Conservation (phyloP, 257 asterid genomes). For the Ajuga chamaepitys region DNA sequence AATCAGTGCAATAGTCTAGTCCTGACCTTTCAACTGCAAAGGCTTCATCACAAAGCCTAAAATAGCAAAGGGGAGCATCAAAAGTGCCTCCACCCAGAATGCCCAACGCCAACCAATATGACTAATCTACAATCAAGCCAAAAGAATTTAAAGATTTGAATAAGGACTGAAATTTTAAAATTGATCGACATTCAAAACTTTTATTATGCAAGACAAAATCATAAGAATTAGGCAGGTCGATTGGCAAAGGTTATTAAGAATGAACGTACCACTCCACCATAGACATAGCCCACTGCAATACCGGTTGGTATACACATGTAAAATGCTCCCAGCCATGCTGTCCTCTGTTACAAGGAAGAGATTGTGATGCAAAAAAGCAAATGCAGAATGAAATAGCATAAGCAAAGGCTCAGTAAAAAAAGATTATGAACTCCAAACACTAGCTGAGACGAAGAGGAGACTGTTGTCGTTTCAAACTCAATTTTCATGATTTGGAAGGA, state of each 20-base stretch:
- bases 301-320: constrained; percentile 98
- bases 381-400: background rate
- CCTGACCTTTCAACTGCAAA: constrained; percentile 75
- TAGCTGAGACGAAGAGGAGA: background rate
- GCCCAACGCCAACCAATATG: constrained; percentile 78
- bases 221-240: constrained; percentile 5
- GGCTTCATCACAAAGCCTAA: constrained; percentile 89
- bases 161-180: background rate
- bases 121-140: constrained; percentile 44
- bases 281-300: constrained; percentile 85
- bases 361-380: background rate
- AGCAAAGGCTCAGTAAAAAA: background rate
- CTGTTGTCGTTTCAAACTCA: background rate
- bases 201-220: background rate
- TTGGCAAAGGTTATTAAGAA: constrained; percentile 8
- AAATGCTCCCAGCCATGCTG: constrained; percentile 91
- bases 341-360: constrained; percentile 49
- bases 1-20: constrained; percentile 10
- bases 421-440: background rate
- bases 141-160: constrained; percentile 10
- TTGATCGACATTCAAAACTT: background rate
- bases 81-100: constrained; percentile 70
- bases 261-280: constrained; percentile 83
- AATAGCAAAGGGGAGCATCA: constrained; percentile 90
- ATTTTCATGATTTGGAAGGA: background rate